Evolutionary conservation across 1,284 basidiomycete genomes (phyloP).

Genomic region (Malassezia sympodialis): DNA sequence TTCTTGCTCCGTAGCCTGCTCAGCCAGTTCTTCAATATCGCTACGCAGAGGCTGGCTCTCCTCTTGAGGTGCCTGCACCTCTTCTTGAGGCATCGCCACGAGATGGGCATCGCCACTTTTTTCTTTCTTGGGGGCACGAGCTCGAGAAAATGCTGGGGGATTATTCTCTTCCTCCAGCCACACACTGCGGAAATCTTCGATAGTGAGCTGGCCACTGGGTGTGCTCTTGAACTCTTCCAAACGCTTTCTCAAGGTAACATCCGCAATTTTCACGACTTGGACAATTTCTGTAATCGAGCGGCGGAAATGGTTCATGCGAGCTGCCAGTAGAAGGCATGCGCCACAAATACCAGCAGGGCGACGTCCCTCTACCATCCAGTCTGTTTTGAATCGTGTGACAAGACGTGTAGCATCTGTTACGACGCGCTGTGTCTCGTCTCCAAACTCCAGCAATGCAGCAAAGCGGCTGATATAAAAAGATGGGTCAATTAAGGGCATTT

Average conservation of each 20-base stretch:
- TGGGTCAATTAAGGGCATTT: constrained; percentile 79
- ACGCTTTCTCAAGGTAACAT: constrained; percentile 81
- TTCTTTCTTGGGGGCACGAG: constrained; percentile 61
- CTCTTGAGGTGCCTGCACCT: background rate
- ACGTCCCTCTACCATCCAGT: constrained; percentile 94
- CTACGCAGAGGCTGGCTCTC: background rate
- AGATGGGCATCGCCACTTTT: constrained; percentile 37
- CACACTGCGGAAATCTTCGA: constrained; percentile 81
- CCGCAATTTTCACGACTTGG: constrained; percentile 87
- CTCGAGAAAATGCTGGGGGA: constrained; percentile 65
- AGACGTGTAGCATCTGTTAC: constrained; percentile 87
- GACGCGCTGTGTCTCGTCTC: constrained; percentile 80
- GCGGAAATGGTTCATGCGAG: constrained; percentile 95
- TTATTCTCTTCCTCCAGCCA: constrained; percentile 86
- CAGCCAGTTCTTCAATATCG: constrained; percentile 29
- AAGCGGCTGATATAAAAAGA: constrained; percentile 96
- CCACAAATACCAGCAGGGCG: constrained; percentile 95
- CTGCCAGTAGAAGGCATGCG: constrained; percentile 84
- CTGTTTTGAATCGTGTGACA: constrained; percentile 84
- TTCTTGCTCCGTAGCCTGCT: constrained; percentile 35
- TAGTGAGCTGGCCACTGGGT: constrained; percentile 69
- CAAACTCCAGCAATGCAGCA: constrained; percentile 90
- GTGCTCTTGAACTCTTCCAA: constrained; percentile 92
- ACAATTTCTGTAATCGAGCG: constrained; percentile 88
- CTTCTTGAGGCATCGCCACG: constrained; percentile 1